Percentiles rank a stretch among this genome's conserved stretches.
Conservation (phyloP, 2,329 filamentous ascomycete species). For the Pezicula carpinea region DNA sequence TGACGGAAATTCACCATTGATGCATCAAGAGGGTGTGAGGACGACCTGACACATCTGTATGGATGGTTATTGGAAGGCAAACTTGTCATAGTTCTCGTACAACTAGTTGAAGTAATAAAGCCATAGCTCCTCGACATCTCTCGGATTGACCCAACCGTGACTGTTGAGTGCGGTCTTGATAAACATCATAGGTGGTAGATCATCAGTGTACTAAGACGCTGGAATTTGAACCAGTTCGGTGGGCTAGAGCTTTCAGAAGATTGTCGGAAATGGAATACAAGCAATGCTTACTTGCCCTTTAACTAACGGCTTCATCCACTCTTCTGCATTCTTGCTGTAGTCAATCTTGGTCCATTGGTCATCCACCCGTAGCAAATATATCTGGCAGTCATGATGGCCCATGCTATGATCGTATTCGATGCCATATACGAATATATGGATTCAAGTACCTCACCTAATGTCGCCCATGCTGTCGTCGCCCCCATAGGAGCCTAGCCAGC, state of each 20-base stretch:
- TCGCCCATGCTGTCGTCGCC: slow-evolving; percentile 69
- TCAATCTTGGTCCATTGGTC: slow-evolving; percentile 66
- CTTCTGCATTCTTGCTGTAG: slow-evolving; percentile 54
- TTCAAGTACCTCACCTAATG: slow-evolving; percentile 62
- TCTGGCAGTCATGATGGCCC: slow-evolving; percentile 60
- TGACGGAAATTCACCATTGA: slow-evolving; percentile 45
- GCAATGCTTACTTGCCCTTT: slow-evolving; percentile 45
- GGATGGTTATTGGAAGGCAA: slow-evolving; percentile 72
- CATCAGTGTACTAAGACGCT: slow-evolving; percentile 55
- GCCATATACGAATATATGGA: too few species aligned
- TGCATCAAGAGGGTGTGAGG: slow-evolving; percentile 72
- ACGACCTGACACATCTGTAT: slow-evolving; percentile 67
- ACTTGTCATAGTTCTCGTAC: slow-evolving; percentile 72
- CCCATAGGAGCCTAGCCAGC: slow-evolving; percentile 72
- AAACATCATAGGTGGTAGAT: slow-evolving; percentile 67
- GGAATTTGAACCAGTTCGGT: slow-evolving; percentile 63
- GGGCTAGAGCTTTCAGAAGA: too few species aligned
- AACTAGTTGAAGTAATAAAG: slow-evolving; percentile 66
- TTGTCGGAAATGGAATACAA: too few species aligned
- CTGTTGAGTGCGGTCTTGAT: slow-evolving; percentile 61
- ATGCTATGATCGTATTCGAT: slow-evolving; percentile 68
- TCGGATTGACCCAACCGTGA: slow-evolving; percentile 51
- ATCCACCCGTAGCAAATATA: slow-evolving; percentile 59
- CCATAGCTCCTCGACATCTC: slow-evolving; percentile 55
- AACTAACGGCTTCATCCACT: slow-evolving; percentile 63